Percentiles rank a stretch among this genome's conserved stretches.
Evolutionary conservation across 2,329 filamentous ascomycete genomes (phyloP).

Genomic region (Diaporthe caulivora): DNA sequence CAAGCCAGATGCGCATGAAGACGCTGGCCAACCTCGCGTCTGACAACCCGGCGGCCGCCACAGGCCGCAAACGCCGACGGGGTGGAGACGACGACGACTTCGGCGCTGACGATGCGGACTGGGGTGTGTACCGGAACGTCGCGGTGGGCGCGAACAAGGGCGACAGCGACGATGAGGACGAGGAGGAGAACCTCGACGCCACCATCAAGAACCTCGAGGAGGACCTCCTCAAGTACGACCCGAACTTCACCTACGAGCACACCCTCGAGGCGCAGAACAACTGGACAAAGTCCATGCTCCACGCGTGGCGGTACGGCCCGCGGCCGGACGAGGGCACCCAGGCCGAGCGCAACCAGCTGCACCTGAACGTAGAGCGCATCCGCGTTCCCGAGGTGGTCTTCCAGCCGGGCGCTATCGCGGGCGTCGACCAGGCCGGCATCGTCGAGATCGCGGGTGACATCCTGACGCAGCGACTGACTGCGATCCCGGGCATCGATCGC

Average conservation of each 20-base stretch:
- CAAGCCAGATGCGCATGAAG: slow-evolving; percentile 98
- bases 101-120: slow-evolving; percentile 96
- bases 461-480: slow-evolving; percentile 81
- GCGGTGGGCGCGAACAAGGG: slow-evolving; percentile 81
- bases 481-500: slow-evolving; percentile 62
- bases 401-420: slow-evolving; percentile 86
- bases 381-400: slow-evolving; percentile 94
- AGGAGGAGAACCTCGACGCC: slow-evolving; percentile 86
- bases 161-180: slow-evolving; percentile 87
- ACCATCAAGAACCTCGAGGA: slow-evolving; percentile 83
- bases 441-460: slow-evolving; percentile 94
- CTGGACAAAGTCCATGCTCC: slow-evolving; percentile 92
- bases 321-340: slow-evolving; percentile 85
- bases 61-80: slow-evolving; percentile 81
- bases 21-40: slow-evolving; percentile 95
- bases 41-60: slow-evolving; percentile 74
- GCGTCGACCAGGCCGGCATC: slow-evolving; percentile 92
- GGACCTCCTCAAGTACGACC: slow-evolving; percentile 88
- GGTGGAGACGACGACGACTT: slow-evolving; percentile 96
- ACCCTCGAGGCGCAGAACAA: slow-evolving; percentile 93
- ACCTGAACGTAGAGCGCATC: slow-evolving; percentile 96
- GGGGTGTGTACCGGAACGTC: slow-evolving; percentile 96
- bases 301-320: slow-evolving; percentile 90
- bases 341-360: slow-evolving; percentile 85
- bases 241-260: slow-evolving; percentile 90